A percentile compares a stretch with the other conserved stretches of the same genome.
Conservation (phyloP, 2,329 filamentous ascomycete genomes). For the Epichloe coenophiala region DNA sequence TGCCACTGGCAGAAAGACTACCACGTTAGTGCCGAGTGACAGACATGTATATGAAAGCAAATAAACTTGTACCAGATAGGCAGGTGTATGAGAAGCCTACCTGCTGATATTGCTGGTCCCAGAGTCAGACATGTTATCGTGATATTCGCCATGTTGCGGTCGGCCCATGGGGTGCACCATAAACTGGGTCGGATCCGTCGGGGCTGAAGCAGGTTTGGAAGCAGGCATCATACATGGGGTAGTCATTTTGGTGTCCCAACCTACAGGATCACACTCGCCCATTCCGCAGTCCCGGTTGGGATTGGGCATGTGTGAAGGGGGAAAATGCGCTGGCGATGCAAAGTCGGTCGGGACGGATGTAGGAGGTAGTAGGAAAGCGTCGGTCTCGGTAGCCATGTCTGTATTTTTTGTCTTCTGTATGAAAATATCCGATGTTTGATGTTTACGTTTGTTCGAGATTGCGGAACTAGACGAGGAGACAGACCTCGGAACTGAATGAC, state of each 20-base stretch:
- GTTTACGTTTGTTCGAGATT: too few species aligned
- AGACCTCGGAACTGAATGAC: too few species aligned
- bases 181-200: not conserved
- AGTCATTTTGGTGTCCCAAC: constrained; percentile 19
- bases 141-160: constrained; percentile 1
- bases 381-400: constrained; percentile 20
- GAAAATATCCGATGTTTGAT: not conserved
- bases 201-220: not conserved
- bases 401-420: not conserved
- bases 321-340: constrained; percentile 14
- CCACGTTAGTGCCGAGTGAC: not conserved
- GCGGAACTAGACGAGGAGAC: too few species aligned
- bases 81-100: not conserved
- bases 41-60: too few species aligned
- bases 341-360: constrained; percentile 19
- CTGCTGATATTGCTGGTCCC: constrained; percentile 7
- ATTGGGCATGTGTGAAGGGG: constrained; percentile 8
- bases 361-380: constrained; percentile 18
- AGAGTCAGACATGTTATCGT: constrained; percentile 8
- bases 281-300: constrained; percentile 6
- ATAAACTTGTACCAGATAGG: not conserved
- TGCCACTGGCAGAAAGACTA: not conserved
- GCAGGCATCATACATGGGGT: constrained; percentile 5
- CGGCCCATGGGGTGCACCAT: constrained; percentile 1
- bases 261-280: constrained; percentile 8